Evolutionary conservation across 257 asterid species (phyloP).

Genomic region (Przewalskia tangutica): DNA sequence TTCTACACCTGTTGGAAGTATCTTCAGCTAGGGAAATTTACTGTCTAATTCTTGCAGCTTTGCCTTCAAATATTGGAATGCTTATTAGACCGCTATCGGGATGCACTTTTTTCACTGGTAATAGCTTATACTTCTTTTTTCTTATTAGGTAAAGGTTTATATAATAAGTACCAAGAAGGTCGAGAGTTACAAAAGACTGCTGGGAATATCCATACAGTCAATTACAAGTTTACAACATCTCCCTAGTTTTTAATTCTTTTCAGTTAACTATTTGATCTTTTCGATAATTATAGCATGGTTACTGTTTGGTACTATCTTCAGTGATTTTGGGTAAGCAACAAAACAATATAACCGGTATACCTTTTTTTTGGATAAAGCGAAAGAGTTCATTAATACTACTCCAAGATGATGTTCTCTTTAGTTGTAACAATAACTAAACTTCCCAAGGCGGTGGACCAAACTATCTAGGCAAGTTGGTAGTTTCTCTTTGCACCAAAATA

Average conservation of each 20-base stretch:
- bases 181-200: too few species aligned
- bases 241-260: not conserved
- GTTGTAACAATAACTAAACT: not conserved
- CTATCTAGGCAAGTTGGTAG: not conserved
- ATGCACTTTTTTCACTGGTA: constrained; percentile 64
- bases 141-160: too few species aligned
- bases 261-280: not conserved
- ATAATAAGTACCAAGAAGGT: too few species aligned
- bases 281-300: not conserved
- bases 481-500: not conserved
- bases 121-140: not conserved
- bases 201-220: too few species aligned
- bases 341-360: not conserved
- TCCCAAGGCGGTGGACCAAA: not conserved
- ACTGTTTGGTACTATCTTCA: not conserved
- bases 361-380: not conserved
- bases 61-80: constrained; percentile 87
- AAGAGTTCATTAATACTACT: not conserved
- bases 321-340: not conserved
- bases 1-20: not conserved
- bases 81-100: constrained; percentile 46
- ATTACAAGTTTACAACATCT: too few species aligned
- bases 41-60: constrained; percentile 49
- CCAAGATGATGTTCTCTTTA: not conserved
- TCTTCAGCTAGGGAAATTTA: constrained; percentile 1